These are phyloP conservation scores for Eucalyptus pumila DNA, from an alignment of 345 rosid species.

Conservation along the genomic window DNA sequence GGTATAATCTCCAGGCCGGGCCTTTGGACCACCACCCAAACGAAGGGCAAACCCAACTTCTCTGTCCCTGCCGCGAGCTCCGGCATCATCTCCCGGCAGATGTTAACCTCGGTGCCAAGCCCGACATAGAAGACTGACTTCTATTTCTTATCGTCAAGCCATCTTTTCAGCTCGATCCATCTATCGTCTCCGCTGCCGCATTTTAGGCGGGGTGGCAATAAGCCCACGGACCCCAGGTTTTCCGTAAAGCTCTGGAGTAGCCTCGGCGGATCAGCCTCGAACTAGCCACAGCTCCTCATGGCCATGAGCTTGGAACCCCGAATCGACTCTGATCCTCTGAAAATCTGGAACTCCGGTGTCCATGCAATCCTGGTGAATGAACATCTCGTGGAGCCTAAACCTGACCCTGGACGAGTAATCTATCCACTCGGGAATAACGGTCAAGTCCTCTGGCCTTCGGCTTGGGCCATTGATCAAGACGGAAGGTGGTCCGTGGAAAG, in stretches of 20 bases:
- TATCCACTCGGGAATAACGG: conserved; percentile 10
- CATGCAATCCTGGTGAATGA: background rate
- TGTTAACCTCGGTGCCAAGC: background rate
- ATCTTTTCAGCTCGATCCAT: background rate
- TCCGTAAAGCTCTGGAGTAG: background rate
- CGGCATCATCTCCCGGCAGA: background rate
- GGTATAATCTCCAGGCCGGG: background rate
- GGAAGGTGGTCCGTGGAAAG: background rate
- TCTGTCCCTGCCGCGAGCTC: conserved; percentile 1
- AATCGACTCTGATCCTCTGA: too few relatives aligned
- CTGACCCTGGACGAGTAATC: background rate
- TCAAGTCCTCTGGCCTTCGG: conserved; percentile 3
- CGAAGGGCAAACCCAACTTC: background rate
- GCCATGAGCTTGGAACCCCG: too few relatives aligned
- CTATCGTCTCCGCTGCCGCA: background rate
- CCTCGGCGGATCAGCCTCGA: background rate
- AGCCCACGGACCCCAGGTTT: background rate
- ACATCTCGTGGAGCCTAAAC: background rate
- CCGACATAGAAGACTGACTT: background rate
- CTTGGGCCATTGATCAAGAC: background rate
- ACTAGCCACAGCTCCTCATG: background rate
- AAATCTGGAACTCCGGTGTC: too few relatives aligned
- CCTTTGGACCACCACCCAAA: background rate
- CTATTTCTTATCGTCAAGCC: background rate
- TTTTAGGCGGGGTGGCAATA: background rate